Evolutionary conservation across 768 basidiomycete genomes (phyloP), one percentile per base, ranked within the genome.

Genomic region (Xerocomus brunneocitrinus): DNA sequence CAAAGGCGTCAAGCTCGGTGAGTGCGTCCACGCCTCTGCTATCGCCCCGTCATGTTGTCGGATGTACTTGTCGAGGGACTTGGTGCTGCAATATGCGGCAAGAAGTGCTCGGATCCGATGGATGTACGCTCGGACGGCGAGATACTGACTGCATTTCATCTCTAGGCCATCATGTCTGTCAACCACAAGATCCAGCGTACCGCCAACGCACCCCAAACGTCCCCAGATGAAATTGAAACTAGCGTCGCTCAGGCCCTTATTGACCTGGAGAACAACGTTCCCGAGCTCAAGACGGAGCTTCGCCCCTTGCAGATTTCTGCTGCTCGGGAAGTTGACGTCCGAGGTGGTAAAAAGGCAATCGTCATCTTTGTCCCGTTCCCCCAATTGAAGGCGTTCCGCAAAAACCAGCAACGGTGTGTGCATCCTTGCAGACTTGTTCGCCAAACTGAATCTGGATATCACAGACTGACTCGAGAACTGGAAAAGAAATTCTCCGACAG

Each of bases 401-500:
- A 95, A 76, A 80, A 98, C 64, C 97, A 99, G 77, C 86, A 85
- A 70, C 88, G 95, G 94, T 97, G 63, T 7, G 56, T 57, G 36
- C 12, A 39, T 45, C 8, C 24, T 36, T 42, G 8, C 35, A 32
- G 4, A 39, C 4, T 31, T 39, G 47, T 36, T 49, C 35, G 36
- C n/a, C 49, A 32, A 31, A 55, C 38, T 59, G 58, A 56, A 46
- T 32, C 5, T n/a, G 47, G 25, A 31, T 52, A 22, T 12, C 13
- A 24, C 68, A 98, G 95, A 73, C 88, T 98, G 70, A 98, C 95
- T 57, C 88, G 95, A 50, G 95, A 98, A 72, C 83, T 99, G 67
- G 97, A 99, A 85, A 99, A 99, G 85, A 99, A 99, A 77, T 98
- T 99, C 79, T 92, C 97, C 43, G 97, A 98, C 78, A 86, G 94